Conservation (phyloP, 768 basidiomycete genomes). For the Lactifluus rugatus region DNA sequence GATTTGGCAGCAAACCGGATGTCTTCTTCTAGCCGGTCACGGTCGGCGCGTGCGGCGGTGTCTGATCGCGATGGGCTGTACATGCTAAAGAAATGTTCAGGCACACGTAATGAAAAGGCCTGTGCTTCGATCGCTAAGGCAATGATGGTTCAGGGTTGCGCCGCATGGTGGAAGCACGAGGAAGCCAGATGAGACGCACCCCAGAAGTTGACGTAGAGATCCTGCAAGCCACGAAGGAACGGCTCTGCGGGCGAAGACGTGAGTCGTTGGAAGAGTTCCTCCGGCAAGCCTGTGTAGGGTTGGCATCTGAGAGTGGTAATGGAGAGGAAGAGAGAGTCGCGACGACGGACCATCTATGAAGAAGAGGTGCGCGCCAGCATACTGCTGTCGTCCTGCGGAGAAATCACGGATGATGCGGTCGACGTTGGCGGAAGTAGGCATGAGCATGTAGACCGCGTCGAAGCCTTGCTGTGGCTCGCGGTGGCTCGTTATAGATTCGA, state of each 20-base stretch:
- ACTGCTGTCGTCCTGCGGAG: slow-evolving; percentile 49
- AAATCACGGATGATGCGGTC: slow-evolving; percentile 88
- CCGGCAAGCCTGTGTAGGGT: slow-evolving; percentile 51
- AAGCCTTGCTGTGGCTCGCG: slow-evolving; percentile 78
- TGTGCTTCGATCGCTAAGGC: slow-evolving; percentile 75
- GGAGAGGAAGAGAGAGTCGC: no score
- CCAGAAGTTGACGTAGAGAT: slow-evolving; percentile 90
- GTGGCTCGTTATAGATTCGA: slow-evolving; percentile 79
- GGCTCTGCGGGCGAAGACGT: slow-evolving; percentile 69
- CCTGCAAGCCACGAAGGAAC: slow-evolving; percentile 65
- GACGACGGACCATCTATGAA: slow-evolving; percentile 73
- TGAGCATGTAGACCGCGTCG: slow-evolving; percentile 89
- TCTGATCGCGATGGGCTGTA: slow-evolving; percentile 78
- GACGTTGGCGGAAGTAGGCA: slow-evolving; percentile 91
- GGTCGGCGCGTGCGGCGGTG: slow-evolving; percentile 51
- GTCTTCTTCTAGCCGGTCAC: slow-evolving; percentile 80
- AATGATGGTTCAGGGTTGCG: neutral
- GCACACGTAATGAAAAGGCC: slow-evolving; percentile 69
- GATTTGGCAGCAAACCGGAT: slow-evolving; percentile 64
- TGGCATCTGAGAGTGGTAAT: neutral
- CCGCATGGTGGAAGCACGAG: neutral
- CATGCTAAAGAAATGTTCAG: slow-evolving; percentile 77
- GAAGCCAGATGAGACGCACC: slow-evolving; percentile 39
- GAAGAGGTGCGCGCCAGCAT: slow-evolving; percentile 82
- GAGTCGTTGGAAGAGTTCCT: slow-evolving; percentile 65